Base-by-base conservation (phyloP, 805 yeast genomes). In the Spathaspora gorwiae region DNA sequence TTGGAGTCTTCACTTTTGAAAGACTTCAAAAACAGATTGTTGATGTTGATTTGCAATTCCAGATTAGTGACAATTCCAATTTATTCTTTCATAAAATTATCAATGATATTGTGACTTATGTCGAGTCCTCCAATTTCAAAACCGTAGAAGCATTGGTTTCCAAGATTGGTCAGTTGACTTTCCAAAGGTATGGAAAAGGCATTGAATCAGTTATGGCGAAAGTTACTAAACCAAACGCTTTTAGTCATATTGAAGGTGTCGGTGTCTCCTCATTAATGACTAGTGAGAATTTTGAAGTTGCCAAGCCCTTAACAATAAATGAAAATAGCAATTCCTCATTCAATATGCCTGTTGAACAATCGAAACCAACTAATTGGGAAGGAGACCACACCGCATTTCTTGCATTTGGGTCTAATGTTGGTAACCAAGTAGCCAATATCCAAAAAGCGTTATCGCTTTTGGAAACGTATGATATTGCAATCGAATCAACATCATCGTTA, bases 1-100 rank as follows among this genome's bases (percentile, higher is more conserved):
- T 94, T 53, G 99, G 99, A 5, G 94, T 94, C 7, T 92, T 90
- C 68, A 84, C 90, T 1, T 87, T 90, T 65, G 99, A 94, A 61
- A 73, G 99, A 47, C 63, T 83, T 19, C 83, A 84, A 56, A 81
- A 78, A 53, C 99, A 94, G 65, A 81, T 81, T 39, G 87, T 94
- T 7, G 85, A 85, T 53, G 63, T 89, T 26, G 76, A 75, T 42
- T 63, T 81, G 52, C 56, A 56, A 2, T 50, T 72, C 15, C 51
- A 59, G 34, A 51, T 61, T 34, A 48, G 55, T 14, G 52, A 58
- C 5, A 49, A 57, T 24, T 55, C 65, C 13, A 54, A 61, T n/a
- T 68, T 74, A 39, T 61, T 71, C 30, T 68, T 78, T 36, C 66
- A 68, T 43, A 47, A 55, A 3, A 54, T 77, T 11, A 75, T 83